Evolutionary conservation across 1,139 yeast genomes (phyloP).

Genomic region (Suzukiozyma palmioleophila): DNA sequence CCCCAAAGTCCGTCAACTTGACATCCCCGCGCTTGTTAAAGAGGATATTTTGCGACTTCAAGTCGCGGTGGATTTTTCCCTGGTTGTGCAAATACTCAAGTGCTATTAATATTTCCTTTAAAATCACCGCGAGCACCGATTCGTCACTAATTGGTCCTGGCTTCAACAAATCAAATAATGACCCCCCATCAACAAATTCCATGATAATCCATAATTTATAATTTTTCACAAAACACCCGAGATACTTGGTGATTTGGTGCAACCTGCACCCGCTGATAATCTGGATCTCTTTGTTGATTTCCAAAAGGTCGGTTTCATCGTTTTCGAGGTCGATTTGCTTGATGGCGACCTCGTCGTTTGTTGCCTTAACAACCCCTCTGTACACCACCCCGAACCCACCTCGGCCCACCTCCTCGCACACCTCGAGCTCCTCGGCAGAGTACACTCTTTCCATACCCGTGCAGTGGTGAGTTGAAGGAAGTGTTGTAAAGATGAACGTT

Average conservation of each 20-base stretch:
- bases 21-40: slow-evolving; percentile 70
- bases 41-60: slow-evolving; percentile 80
- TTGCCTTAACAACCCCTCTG: slow-evolving; percentile 56
- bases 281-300: slow-evolving; percentile 74
- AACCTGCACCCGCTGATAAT: slow-evolving; percentile 72
- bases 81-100: slow-evolving; percentile 67
- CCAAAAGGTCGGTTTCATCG: slow-evolving; percentile 70
- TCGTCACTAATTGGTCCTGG: slow-evolving; percentile 55
- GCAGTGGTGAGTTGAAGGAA: too few species aligned
- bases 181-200: slow-evolving; percentile 86
- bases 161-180: slow-evolving; percentile 60
- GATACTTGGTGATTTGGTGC: slow-evolving; percentile 66
- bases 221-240: slow-evolving; percentile 78
- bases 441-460: slow-evolving; percentile 16
- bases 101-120: slow-evolving; percentile 60
- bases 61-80: slow-evolving; percentile 82
- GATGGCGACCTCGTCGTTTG: slow-evolving; percentile 54
- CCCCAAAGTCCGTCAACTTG: slow-evolving; percentile 94
- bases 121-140: slow-evolving; percentile 50
- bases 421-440: slow-evolving; percentile 42
- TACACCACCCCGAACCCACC: slow-evolving; percentile 91
- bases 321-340: slow-evolving; percentile 77
- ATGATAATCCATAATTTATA: slow-evolving; percentile 80
- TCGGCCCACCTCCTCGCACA: slow-evolving; percentile 75
- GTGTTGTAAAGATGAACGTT: background rate